Evolutionary conservation across 352 stramenopile genomes (phyloP).

Genomic region (Phytopythium cucurbitacearum): DNA sequence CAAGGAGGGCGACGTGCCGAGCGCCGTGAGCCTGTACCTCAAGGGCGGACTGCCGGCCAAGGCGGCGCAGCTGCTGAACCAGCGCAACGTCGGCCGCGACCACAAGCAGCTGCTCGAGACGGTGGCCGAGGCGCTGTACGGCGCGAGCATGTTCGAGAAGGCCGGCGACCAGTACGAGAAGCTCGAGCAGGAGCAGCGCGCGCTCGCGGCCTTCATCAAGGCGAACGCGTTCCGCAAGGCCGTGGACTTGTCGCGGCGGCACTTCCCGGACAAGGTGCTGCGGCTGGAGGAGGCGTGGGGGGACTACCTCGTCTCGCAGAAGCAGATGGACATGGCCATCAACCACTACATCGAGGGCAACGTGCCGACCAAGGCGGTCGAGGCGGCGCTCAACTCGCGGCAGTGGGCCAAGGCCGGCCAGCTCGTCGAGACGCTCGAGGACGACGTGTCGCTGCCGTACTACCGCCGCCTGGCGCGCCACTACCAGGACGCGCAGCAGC

Average conservation of each 20-base stretch:
- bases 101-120: slow-evolving; percentile 88
- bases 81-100: slow-evolving; percentile 84
- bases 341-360: slow-evolving; percentile 96
- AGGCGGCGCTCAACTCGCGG: slow-evolving; percentile 89
- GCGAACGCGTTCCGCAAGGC: slow-evolving; percentile 91
- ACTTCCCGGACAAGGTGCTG: slow-evolving; percentile 90
- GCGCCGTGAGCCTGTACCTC: slow-evolving; percentile 91
- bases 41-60: slow-evolving; percentile 91
- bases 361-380: slow-evolving; percentile 89
- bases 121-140: slow-evolving; percentile 86
- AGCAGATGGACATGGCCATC: slow-evolving; percentile 96
- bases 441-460: slow-evolving; percentile 88
- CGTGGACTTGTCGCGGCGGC: slow-evolving; percentile 88
- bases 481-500: slow-evolving; percentile 86
- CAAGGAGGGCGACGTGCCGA: slow-evolving; percentile 87
- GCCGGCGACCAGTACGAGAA: slow-evolving; percentile 93
- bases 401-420: slow-evolving; percentile 93
- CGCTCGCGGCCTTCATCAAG: slow-evolving; percentile 91
- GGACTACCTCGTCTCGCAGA: slow-evolving; percentile 90
- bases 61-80: slow-evolving; percentile 82
- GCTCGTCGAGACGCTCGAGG: slow-evolving; percentile 89
- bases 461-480: slow-evolving; percentile 87
- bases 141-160: slow-evolving; percentile 90
- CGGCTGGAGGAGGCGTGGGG: slow-evolving; percentile 91
- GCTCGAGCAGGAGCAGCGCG: slow-evolving; percentile 89